Percentiles rank a stretch among this genome's conserved stretches.
Evolutionary conservation across 768 basidiomycete species (phyloP).

Genomic region (Mycena rosella): DNA sequence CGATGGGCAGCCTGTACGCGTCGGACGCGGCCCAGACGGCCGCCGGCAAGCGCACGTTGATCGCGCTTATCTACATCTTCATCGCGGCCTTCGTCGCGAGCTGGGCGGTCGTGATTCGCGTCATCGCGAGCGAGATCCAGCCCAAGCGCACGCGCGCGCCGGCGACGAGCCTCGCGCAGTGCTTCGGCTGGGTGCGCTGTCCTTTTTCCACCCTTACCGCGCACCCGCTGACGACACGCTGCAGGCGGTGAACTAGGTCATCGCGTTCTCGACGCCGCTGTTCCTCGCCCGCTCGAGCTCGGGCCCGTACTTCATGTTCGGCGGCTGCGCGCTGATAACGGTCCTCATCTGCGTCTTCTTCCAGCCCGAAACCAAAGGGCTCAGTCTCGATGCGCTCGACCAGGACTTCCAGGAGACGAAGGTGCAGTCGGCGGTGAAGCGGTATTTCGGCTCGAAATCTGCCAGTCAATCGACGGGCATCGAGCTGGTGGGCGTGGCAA

Average conservation of each 20-base stretch:
- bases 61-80: slow-evolving; percentile 62
- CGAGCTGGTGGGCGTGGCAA: slow-evolving; percentile 7
- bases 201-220: slow-evolving; percentile 3
- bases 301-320: slow-evolving; percentile 63
- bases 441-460: slow-evolving; percentile 30
- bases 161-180: slow-evolving; percentile 55
- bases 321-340: slow-evolving; percentile 50
- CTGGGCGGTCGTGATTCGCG: slow-evolving; percentile 59
- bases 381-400: slow-evolving; percentile 58
- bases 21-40: slow-evolving; percentile 44
- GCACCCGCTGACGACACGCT: slow-evolving; percentile 7
- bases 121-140: slow-evolving; percentile 61
- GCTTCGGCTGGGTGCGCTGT: slow-evolving; percentile 55
- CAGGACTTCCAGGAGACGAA: slow-evolving; percentile 48
- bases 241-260: slow-evolving; percentile 55
- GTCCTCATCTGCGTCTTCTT: slow-evolving; percentile 53
- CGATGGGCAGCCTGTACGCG: slow-evolving; percentile 61
- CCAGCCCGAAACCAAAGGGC: slow-evolving; percentile 60
- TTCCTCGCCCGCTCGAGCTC: slow-evolving; percentile 59
- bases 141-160: slow-evolving; percentile 60
- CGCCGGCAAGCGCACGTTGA: slow-evolving; percentile 55
- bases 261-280: slow-evolving; percentile 60
- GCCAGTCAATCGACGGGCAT: slow-evolving; percentile 25
- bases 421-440: slow-evolving; percentile 30
- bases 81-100: slow-evolving; percentile 56